Evolutionary conservation across 2,329 filamentous ascomycete species (phyloP), one percentile per base, ranked within the genome.

Genomic region (Iodosphaeria phyllophila): DNA sequence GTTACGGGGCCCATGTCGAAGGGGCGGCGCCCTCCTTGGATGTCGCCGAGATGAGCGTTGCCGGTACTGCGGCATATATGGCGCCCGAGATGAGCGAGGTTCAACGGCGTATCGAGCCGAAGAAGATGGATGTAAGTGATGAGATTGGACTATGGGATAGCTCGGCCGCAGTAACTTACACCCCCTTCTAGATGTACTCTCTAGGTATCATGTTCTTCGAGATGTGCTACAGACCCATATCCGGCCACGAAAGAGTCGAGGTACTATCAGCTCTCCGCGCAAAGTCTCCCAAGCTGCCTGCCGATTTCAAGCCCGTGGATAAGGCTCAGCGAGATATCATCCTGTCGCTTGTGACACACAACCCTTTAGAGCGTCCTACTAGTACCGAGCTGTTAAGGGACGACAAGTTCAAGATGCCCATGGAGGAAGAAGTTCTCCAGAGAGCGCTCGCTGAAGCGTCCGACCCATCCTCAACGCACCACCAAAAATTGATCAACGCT

Each of bases 191-290:
- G 64, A 95, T 98, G 86, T 98, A 89, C 44, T 93, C 86, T 0
- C 60, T 98, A 20, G 89, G 89, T 0, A 78, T 98, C 33, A 95
- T 98, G 29, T 92, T 98, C 52, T 95, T 93, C 37, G 89, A 98
- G 49, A 98, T 98, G 89, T 91, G 78, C 41, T 84, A 73, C 34
- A 50, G 57, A 17, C 59, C 67, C 1, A 57, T 73, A 43, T 36
- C 58, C 8, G 69, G 68, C 4, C 74, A 74, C 66, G 62, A 74
- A 37, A 61, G 70, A 32, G 65, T 64, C 2, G 50, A 60, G 25
- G 64, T 72, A 4, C 58, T 93, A 15, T 64, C 74, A 26, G 56
- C 64, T 27, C 59, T 93, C 20, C 66, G 80, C 22, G 62, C 71
- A 35, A 65, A 68, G 19, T 57, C 69, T 8, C 73, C 82, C 19